Base-by-base conservation (phyloP, 2,329 filamentous ascomycete genomes). In the Colletotrichum australisinense region DNA sequence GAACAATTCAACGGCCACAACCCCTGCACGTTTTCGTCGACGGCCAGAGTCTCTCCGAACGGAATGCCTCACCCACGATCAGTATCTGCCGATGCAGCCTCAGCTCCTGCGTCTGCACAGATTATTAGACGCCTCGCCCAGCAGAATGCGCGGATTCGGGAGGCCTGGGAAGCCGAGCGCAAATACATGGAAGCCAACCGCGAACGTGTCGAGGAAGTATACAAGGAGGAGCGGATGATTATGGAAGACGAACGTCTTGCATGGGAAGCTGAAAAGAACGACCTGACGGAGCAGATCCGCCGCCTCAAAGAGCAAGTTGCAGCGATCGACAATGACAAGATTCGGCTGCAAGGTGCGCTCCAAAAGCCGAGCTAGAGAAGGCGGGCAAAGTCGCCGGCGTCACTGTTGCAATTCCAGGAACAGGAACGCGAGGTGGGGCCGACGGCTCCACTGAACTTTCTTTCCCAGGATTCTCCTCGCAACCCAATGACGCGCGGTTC, bases 131-230 rank as follows among this genome's bases (percentile, higher is more conserved):
- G 83, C 5, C 79, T 86, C 14, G 77, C 83, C 28, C 82, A 84
- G 72, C 86, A 87, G 75, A 85, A 85, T 75, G 77, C 79, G 38
- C 76, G 82, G 32, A 85, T 86, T 53, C 81, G 85, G 28, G 86
- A 88, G 71, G 86, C 85, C 24, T 89, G 87, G 87, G 86, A 88
- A 76, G 85, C 86, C 11, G 88, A 90, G 77, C 85, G 88, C 42
- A 86, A 84, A 63, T 85, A 89, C 69, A 81, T 90, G 69, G 88
- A 90, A 76, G 87, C 87, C 7, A 88, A 87, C 74, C 85, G 88
- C 12, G 84, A 85, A 58, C 85, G 87, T 16, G 88, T 86, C 4
- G 88, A 89, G 75, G 86, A 88, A 77, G 85, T 89, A n/a, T 89
- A 89, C 76, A 85, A 85, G 74, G 87, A 89, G 75, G 88, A 90